phyloP scores from a whole-genome alignment of 192 early-diverging fungal genomes.

The Entomortierella parvispora region DNA sequence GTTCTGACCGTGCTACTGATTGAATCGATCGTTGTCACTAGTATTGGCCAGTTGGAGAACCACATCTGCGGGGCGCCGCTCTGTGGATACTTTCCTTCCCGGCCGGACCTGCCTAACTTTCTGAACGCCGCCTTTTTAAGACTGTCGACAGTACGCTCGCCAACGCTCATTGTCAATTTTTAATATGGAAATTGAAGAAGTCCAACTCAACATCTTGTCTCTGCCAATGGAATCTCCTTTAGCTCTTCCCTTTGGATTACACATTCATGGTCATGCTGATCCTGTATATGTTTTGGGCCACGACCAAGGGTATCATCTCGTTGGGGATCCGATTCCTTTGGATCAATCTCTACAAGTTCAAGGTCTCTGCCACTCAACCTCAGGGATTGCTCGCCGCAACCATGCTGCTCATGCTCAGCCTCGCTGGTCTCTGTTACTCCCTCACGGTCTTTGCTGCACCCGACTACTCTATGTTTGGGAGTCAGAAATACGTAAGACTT shows the following conservation, averaged over 20 bases:
- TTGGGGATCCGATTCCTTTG: slow-evolving; percentile 68
- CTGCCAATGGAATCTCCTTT: neutral
- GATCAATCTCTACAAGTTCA: slow-evolving; percentile 62
- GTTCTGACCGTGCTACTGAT: slow-evolving; percentile 19
- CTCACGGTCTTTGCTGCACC: slow-evolving; percentile 65
- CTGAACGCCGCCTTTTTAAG: slow-evolving; percentile 60
- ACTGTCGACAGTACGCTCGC: slow-evolving; percentile 58
- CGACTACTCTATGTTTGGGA: slow-evolving; percentile 71
- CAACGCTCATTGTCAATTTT: neutral
- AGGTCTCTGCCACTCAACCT: slow-evolving; percentile 60
- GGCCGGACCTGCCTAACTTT: slow-evolving; percentile 60
- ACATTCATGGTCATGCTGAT: slow-evolving; percentile 60
- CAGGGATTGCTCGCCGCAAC: slow-evolving; percentile 65
- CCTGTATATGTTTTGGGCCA: slow-evolving; percentile 64
- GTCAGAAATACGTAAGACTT: slow-evolving; percentile 64
- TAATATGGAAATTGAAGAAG: too few relatives aligned
- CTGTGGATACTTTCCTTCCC: slow-evolving; percentile 64
- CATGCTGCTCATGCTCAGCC: slow-evolving; percentile 59
- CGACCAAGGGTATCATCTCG: slow-evolving; percentile 60
- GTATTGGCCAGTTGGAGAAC: slow-evolving; percentile 57
- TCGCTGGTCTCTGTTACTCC: slow-evolving; percentile 63
- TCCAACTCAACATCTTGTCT: neutral
- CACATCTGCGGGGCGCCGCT: slow-evolving; percentile 61
- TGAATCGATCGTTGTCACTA: slow-evolving; percentile 41
- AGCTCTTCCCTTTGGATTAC: slow-evolving; percentile 67